A percentile compares a stretch with the other conserved stretches of the same genome.
Evolutionary conservation across 2,329 filamentous ascomycete species (phyloP).

Genomic region (Amesomyces nigricolor): DNA sequence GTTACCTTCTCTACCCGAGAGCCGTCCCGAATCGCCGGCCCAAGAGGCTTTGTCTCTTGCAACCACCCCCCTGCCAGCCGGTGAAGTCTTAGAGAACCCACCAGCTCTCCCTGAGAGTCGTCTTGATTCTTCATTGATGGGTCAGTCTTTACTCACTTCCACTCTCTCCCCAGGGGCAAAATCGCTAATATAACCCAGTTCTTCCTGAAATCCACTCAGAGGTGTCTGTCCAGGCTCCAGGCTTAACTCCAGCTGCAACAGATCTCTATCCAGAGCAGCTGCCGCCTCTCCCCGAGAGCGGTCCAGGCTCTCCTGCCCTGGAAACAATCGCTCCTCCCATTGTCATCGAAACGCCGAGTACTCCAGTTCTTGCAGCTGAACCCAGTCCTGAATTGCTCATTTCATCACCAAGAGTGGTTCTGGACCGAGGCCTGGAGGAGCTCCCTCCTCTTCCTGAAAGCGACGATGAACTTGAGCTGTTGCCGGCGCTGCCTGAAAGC

Average conservation of each 20-base stretch:
- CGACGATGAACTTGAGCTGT: background rate
- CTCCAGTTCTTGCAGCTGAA: background rate
- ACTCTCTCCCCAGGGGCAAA: background rate
- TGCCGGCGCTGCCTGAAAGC: conserved; percentile 3
- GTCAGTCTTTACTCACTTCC: background rate
- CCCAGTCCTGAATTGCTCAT: background rate
- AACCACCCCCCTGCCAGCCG: too few species aligned
- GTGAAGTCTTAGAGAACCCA: background rate
- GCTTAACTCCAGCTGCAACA: background rate
- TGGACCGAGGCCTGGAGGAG: background rate
- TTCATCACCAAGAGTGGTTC: background rate
- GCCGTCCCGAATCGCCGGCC: background rate
- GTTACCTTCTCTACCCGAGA: too few species aligned
- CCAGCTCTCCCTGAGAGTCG: conserved; percentile 16
- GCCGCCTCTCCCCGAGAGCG: conserved; percentile 11
- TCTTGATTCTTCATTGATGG: background rate
- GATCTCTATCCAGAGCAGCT: background rate
- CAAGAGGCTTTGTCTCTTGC: too few species aligned
- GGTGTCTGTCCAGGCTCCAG: background rate
- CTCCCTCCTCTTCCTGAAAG: conserved; percentile 1
- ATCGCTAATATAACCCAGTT: conserved; percentile 3
- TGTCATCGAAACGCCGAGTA: background rate
- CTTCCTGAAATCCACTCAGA: conserved; percentile 9
- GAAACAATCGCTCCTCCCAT: background rate
- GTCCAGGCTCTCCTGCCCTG: conserved; percentile 3